Evolutionary conservation across 2,329 filamentous ascomycete species (phyloP), one percentile per base, ranked within the genome.

Genomic region (Fusarium guadeloupense): DNA sequence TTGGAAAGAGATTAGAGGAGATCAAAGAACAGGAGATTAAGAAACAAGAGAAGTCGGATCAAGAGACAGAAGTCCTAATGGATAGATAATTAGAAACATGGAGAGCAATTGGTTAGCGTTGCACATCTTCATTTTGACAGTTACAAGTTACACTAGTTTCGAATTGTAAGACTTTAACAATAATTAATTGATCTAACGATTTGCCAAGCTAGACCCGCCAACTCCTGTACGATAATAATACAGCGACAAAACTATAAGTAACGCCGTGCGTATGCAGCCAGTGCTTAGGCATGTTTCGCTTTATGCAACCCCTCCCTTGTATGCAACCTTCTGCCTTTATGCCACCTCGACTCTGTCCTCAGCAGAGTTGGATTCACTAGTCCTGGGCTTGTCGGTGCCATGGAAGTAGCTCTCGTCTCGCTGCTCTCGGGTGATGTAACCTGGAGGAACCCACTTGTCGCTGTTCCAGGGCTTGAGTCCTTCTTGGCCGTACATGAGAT

Each of bases 401-500:
- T 60, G 64, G 48, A 73, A 69, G 33, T 69, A 52, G 7, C 55
- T 28, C 16, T 72, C 71, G 42, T 77, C 75, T 46, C 75, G 69
- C 52, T 75, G 57, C 71, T 71, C 74, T 48, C 75, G 75, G 44
- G 74, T 80, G 57, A 75, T 66, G 58, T 79, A 80, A n/a, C 78
- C 78, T 1, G 75, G 75, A 13, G 79, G 79, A 30, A 76, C 73
- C 83, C 83, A 89, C 59, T 80, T 77, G 56, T 76, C 72, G 67
- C 84, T 87, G 71, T 81, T 82, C 83, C 85, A 87, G 4, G 88
- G 82, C 72, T 83, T 84, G n/a, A 89, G 80, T 35, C 78, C 61
- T 4, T 64, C 74, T 17, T 86, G 76, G 41, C 87, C 81, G 71
- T 91, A 91, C 86, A 89, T 89, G 46, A 84, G 82, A 72, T 91